phyloP scores from a whole-genome alignment of 345 rosid genomes.

The Lumnitzera racemosa region DNA sequence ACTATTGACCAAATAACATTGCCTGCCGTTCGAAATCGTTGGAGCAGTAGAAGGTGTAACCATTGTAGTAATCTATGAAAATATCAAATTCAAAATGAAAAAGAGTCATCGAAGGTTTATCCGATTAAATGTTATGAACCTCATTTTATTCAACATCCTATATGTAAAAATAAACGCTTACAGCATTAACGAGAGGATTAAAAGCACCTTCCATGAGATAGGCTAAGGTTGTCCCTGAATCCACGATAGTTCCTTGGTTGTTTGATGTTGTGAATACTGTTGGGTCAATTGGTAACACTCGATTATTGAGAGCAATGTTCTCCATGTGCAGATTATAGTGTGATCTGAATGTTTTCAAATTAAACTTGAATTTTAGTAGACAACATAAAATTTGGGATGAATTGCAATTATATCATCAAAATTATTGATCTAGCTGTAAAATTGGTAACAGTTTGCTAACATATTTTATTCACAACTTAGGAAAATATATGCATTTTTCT shows the following conservation, averaged over 20 bases:
- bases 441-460: too few relatives aligned
- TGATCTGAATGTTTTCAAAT: slow-evolving; percentile 46
- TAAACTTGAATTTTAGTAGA: too few relatives aligned
- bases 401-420: background rate
- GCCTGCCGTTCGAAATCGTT: slow-evolving; percentile 53
- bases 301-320: slow-evolving; percentile 66
- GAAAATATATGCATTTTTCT: too few relatives aligned
- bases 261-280: slow-evolving; percentile 54
- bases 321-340: slow-evolving; percentile 81
- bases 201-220: slow-evolving; percentile 81
- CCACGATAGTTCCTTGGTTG: slow-evolving; percentile 78
- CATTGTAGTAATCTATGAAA: slow-evolving; percentile 44
- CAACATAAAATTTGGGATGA: slow-evolving; percentile 1
- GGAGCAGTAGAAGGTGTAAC: slow-evolving; percentile 52
- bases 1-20: slow-evolving; percentile 59
- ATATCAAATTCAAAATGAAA: slow-evolving; percentile 3
- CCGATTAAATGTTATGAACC: too few relatives aligned
- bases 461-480: too few relatives aligned
- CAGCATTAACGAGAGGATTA: slow-evolving; percentile 68
- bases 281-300: slow-evolving; percentile 53
- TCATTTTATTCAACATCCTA: too few relatives aligned
- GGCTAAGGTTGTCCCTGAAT: slow-evolving; percentile 94
- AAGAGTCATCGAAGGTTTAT: background rate
- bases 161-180: slow-evolving; percentile 32
- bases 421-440: too few relatives aligned